Evolutionary conservation across 225 moss, liverwort and hornwort genomes (phyloP), one percentile per base, ranked within the genome.

Genomic region (Sphagnum contortum): DNA sequence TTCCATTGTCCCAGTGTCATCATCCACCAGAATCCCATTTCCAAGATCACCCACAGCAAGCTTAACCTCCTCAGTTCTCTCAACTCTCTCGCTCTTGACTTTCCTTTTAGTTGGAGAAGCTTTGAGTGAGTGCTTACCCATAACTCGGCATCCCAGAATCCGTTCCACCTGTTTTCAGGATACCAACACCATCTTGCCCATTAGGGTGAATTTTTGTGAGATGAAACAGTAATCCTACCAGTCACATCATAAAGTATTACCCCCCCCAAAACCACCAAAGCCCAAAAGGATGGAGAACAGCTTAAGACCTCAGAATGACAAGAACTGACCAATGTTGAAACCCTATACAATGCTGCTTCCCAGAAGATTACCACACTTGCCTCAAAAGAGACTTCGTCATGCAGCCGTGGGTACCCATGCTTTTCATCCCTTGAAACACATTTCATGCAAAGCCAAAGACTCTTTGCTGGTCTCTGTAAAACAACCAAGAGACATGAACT

Each of bases 121-220:
- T 52, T 9, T 9, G 52, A 8, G 44, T 8, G 45, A 57, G 45
- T 67, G 64, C 57, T 71, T 70, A 61, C 48, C 49, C 7, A 45
- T 64, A 59, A 85, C 46, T 72, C 96, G 87, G 68, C 96, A 98
- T 66, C 96, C 96, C 71, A 92, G 64, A 70, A 98, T 93, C 50
- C 82, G 73, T 66, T 98, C 82, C 63, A 98, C 96, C 90, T 91
- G 85, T 70, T 78, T 67, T 48, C 57, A 66, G 61, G 44, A 67
- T 68, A 60, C 1, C n/a, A 60, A 29, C 29, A 29, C 29, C 29
- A 29, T 29, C 29, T 29, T 29, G 29, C 29, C 1, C 29, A 29
- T 29, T 29, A 29, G 29, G 29, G 29, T 29, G 29, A 29, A 29
- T 29, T 29, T 29, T 29, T 1, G 29, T 29, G 29, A 29, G 29